A percentile compares a stretch with the other conserved stretches of the same genome.
phyloP scores from a whole-genome alignment of 2,329 filamentous ascomycete genomes.

The Beauveria sp. region DNA sequence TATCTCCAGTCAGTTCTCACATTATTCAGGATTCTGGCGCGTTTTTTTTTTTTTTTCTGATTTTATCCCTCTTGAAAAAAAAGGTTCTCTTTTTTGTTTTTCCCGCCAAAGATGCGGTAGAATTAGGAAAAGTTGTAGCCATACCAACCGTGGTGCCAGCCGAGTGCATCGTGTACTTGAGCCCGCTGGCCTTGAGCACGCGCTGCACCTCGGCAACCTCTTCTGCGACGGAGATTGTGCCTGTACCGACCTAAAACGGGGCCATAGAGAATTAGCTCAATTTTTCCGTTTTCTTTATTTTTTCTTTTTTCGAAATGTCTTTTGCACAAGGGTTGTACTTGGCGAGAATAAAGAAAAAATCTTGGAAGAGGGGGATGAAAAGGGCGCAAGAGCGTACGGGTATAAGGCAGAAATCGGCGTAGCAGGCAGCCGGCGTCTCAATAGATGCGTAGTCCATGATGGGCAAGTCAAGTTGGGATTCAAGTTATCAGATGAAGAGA shows the following conservation, averaged over 20 bases:
- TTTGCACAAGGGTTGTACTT: neutral
- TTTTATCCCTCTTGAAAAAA: neutral
- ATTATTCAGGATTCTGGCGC: neutral
- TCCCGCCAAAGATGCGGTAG: neutral
- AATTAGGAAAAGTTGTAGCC: slow-evolving; percentile 21
- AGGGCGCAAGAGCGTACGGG: slow-evolving; percentile 45
- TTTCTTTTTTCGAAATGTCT: neutral
- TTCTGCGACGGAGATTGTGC: slow-evolving; percentile 64
- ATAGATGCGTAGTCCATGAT: slow-evolving; percentile 36
- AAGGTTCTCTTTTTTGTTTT: no score
- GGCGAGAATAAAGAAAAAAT: neutral
- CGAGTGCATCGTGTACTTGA: slow-evolving; percentile 85
- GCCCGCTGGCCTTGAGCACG: slow-evolving; percentile 69
- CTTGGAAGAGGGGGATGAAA: neutral
- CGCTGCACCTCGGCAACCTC: slow-evolving; percentile 86
- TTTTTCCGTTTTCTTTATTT: neutral
- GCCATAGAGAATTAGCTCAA: neutral
- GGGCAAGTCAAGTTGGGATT: neutral
- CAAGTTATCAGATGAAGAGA: no score
- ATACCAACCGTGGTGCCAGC: slow-evolving; percentile 86
- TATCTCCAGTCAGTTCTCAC: neutral
- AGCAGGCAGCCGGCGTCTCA: slow-evolving; percentile 65
- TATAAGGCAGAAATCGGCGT: slow-evolving; percentile 86
- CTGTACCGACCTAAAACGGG: slow-evolving; percentile 63
- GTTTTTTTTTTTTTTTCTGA: no score